phyloP scores from a whole-genome alignment of 495 filamentous ascomycete species.

The Eremomyces bilateralis region DNA sequence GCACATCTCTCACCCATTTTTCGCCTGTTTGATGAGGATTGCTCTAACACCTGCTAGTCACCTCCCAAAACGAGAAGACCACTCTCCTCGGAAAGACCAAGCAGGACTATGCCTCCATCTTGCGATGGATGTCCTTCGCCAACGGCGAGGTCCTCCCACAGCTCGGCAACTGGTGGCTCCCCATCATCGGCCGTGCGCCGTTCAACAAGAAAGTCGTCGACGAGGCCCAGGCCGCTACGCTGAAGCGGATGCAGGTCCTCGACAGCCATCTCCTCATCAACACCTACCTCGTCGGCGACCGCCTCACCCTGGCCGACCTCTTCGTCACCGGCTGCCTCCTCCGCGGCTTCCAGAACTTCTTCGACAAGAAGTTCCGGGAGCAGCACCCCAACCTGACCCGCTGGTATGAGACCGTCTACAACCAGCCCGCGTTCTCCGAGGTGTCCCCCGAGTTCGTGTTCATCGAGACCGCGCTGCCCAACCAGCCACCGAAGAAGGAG shows the following conservation, averaged over 20 bases:
- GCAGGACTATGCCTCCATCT: constrained; percentile 94
- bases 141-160: constrained; percentile 61
- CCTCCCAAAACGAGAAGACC: constrained; percentile 99
- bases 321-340: constrained; percentile 57
- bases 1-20: constrained; percentile 16
- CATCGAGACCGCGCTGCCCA: constrained; percentile 70
- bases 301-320: constrained; percentile 86
- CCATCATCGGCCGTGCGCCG: constrained; percentile 54
- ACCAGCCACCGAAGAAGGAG: constrained; percentile 78
- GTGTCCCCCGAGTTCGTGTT: constrained; percentile 51
- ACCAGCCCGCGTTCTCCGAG: constrained; percentile 71
- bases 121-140: constrained; percentile 88
- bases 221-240: constrained; percentile 41
- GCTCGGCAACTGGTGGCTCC: constrained; percentile 71
- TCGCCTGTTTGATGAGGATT: constrained; percentile 17
- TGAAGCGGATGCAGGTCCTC: constrained; percentile 44
- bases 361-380: constrained; percentile 69
- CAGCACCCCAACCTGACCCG: constrained; percentile 67
- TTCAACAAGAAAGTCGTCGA: constrained; percentile 99
- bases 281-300: constrained; percentile 96
- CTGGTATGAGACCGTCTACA: constrained; percentile 87
- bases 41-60: constrained; percentile 34
- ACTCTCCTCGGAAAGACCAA: constrained; percentile 97
- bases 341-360: constrained; percentile 69
- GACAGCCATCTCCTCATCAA: constrained; percentile 76